Base-by-base conservation (phyloP, 768 basidiomycete species). In the Mycena polygramma region DNA sequence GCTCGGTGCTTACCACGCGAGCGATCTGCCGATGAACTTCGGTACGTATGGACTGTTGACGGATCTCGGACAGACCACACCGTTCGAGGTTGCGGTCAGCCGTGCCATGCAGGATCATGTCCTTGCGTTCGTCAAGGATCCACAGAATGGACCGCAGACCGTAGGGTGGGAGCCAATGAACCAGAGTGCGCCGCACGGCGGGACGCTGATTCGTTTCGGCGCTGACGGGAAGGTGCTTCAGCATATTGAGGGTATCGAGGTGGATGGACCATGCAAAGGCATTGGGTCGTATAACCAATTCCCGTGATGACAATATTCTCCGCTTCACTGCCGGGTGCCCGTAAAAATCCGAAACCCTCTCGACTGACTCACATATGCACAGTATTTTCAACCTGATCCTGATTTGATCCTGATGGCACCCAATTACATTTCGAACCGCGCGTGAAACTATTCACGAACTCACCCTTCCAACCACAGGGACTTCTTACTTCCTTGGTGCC, bases 81-180 rank as follows among this genome's bases (percentile, higher is more conserved):
- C 55, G 7, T 52, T 66, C 15, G 75, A 76, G 69, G 61, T 68
- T 24, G 57, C 62, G 19, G 58, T 72, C 15, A 67, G 70, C 46
- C 30, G 24, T 20, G 61, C 55, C n/a, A 73, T 76, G 52, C 75
- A 76, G 65, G 69, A 70, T 36, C 64, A 61, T 26, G 62, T 73
- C 41, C 63, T 73, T 20, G 72, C 67, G n/a, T 76, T 76, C 49
- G 74, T 69, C 19, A 70, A 70, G 17, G 72, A 75, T 68, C 74
- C 75, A 4, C 48, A 36, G 10, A 36, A 37, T 36, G 37, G 72
- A 55, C 46, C 62, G 26, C 43, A 57, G 22, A 55, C 35, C 45
- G 43, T 64, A 41, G 60, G 70, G 9, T 71, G 75, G 75, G 36
- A 60, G 66, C 72, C 46, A 6, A 48, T 63, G 39, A 36, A 70